These are phyloP conservation scores for Gypsophila paniculata DNA, from an alignment of 179 eudicot genomes.

Conservation along the genomic window DNA sequence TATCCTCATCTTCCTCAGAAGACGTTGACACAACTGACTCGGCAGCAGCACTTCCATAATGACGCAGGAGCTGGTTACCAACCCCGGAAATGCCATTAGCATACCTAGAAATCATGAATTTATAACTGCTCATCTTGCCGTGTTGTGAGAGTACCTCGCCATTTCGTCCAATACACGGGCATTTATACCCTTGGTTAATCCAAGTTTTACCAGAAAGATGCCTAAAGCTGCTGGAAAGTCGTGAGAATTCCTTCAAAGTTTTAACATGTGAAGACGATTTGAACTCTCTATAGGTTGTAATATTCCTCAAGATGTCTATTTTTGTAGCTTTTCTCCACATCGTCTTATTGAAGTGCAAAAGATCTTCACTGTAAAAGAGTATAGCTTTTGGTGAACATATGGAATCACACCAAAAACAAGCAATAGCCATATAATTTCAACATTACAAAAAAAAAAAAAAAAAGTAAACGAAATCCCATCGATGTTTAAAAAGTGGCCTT, in stretches of 20 bases:
- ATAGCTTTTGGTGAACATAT: background rate
- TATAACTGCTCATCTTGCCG: conserved; percentile 27
- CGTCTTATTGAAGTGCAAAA: background rate
- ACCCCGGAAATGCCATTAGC: conserved; percentile 31
- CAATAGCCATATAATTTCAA: background rate
- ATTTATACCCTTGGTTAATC: conserved; percentile 19
- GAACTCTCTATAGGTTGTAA: conserved; percentile 18
- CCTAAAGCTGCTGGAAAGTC: conserved; percentile 21
- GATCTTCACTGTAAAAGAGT: conserved; percentile 7
- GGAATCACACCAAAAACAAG: background rate
- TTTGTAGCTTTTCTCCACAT: conserved; percentile 40
- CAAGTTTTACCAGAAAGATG: conserved; percentile 11
- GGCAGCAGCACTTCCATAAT: conserved; percentile 50
- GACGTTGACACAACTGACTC: conserved; percentile 49
- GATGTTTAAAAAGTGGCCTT: background rate
- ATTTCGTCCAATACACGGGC: conserved; percentile 29
- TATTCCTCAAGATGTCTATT: conserved; percentile 28
- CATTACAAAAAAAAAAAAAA: background rate
- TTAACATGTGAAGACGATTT: conserved; percentile 21
- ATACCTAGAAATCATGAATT: conserved; percentile 21
- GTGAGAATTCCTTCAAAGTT: conserved; percentile 31
- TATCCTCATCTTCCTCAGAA: conserved; percentile 66
- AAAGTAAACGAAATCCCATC: background rate
- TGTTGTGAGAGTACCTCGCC: conserved; percentile 22
- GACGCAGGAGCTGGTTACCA: conserved; percentile 24